A percentile compares a stretch with the other conserved stretches of the same genome.
Conservation (phyloP, 306 rosid species). For the Cajanus cajan region DNA sequence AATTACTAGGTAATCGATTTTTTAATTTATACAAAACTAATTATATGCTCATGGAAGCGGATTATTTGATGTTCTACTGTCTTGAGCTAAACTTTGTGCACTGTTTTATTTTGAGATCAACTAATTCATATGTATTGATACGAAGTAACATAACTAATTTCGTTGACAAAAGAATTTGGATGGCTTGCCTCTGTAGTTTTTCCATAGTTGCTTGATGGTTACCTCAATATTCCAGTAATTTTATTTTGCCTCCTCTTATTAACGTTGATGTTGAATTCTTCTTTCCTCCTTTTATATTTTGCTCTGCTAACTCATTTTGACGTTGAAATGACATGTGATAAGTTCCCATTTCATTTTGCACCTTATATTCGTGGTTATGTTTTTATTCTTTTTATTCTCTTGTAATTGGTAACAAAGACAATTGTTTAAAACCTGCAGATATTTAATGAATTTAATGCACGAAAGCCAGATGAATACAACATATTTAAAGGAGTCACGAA, state of each 20-base stretch:
- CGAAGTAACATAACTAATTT: background rate
- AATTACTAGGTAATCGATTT: background rate
- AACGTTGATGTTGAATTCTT: background rate
- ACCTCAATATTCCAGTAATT: background rate
- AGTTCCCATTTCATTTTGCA: background rate
- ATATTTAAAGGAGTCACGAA: slow-evolving; percentile 70
- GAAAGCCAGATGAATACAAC: slow-evolving; percentile 88
- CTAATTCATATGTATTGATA: background rate
- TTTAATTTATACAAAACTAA: background rate
- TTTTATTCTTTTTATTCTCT: slow-evolving; percentile 11
- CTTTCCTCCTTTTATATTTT: slow-evolving; percentile 5
- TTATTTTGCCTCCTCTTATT: background rate
- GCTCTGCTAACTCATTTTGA: background rate
- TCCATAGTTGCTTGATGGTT: background rate
- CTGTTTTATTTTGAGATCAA: background rate
- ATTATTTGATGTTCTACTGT: background rate
- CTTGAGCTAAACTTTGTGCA: background rate
- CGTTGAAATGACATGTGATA: background rate
- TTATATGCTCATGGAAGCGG: background rate
- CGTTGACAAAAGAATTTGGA: background rate
- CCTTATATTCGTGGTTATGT: background rate
- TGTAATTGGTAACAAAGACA: background rate
- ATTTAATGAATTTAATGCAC: slow-evolving; percentile 93
- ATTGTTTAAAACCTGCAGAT: slow-evolving; percentile 54
- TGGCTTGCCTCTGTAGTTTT: background rate